A percentile compares a stretch with the other conserved stretches of the same genome.
Evolutionary conservation across 1,139 yeast genomes (phyloP).

Genomic region (Geotrichum aggregatum): DNA sequence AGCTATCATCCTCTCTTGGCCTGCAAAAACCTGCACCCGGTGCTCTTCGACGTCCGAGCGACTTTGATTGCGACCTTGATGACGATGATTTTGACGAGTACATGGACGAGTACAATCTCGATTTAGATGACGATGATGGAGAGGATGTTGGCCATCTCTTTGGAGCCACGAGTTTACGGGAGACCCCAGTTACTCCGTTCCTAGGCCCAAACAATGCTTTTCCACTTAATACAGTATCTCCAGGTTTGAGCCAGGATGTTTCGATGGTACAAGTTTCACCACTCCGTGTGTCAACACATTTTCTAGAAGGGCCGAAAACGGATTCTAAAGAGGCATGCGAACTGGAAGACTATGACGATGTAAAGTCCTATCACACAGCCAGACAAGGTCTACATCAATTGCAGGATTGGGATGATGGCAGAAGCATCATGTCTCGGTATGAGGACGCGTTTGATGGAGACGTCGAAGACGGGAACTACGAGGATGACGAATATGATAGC

Average conservation of each 20-base stretch:
- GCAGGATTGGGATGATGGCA: neutral
- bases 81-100: neutral
- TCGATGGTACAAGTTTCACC: conserved; percentile 12
- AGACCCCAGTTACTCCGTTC: neutral
- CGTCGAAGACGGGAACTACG: conserved; percentile 3
- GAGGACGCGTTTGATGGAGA: conserved; percentile 2
- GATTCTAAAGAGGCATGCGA: conserved; percentile 2
- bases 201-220: neutral
- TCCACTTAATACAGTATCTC: neutral
- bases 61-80: conserved; percentile 5
- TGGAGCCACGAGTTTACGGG: neutral
- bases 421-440: neutral
- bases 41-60: conserved; percentile 7
- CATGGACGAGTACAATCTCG: conserved; percentile 10
- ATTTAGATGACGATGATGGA: conserved; percentile 8
- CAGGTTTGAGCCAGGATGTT: conserved; percentile 2
- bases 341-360: conserved; percentile 5
- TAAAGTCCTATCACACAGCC: neutral
- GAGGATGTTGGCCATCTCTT: conserved; percentile 14
- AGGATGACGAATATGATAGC: conserved; percentile 19
- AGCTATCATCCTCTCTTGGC: neutral
- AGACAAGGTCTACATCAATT: neutral
- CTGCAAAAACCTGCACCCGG: neutral
- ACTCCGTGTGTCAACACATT: conserved; percentile 6
- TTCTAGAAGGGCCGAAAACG: neutral